phyloP scores from a whole-genome alignment of 441 rosid genomes.

The Pelargonium australe region DNA sequence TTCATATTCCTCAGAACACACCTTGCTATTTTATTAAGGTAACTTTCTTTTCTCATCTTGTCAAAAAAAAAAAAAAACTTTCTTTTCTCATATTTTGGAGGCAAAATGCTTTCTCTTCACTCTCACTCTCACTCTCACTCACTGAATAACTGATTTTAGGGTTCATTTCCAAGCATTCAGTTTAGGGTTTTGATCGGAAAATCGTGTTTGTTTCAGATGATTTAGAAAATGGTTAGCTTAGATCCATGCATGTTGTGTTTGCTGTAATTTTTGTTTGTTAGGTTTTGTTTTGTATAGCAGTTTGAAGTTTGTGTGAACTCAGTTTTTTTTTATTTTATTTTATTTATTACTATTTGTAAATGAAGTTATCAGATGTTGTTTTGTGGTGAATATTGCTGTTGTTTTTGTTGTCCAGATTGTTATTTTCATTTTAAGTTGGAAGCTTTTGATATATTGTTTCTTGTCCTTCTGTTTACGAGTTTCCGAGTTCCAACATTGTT shows the following conservation, averaged over 20 bases:
- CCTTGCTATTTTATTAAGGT: conserved; percentile 19
- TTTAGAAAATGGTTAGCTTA: conserved; percentile 3
- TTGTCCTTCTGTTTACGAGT: no score
- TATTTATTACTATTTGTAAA: no score
- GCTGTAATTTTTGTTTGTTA: neutral
- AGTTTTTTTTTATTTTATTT: no score
- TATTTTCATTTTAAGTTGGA: neutral
- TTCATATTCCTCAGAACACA: conserved; percentile 17
- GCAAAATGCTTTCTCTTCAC: neutral
- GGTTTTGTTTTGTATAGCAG: neutral
- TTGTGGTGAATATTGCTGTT: neutral
- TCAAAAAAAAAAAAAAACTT: no score
- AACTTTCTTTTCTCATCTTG: conserved; percentile 4
- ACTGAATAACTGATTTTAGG: conserved; percentile 16
- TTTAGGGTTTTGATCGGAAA: neutral
- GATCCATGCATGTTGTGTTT: conserved; percentile 15
- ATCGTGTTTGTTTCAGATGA: neutral
- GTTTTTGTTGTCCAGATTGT: neutral
- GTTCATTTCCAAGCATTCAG: neutral
- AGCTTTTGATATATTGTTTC: neutral
- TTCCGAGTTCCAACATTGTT: no score
- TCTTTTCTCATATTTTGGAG: neutral
- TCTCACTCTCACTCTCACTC: neutral
- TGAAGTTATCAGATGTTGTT: neutral
- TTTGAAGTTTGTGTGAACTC: neutral